Conservation (phyloP, 2,329 filamentous ascomycete genomes). For the Cytospora leucostoma region DNA sequence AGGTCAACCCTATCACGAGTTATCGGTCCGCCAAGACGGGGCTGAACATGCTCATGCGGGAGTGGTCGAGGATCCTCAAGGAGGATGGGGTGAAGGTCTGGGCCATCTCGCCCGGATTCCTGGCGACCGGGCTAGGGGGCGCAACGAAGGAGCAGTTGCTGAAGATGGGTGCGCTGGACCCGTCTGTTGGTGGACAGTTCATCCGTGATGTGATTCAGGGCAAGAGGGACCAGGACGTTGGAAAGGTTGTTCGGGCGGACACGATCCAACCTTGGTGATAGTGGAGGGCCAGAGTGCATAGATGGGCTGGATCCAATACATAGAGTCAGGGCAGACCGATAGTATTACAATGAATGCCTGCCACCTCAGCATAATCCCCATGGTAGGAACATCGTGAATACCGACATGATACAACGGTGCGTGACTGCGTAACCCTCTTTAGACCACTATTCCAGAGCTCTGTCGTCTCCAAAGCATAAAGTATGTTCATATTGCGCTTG, state of each 20-base stretch:
- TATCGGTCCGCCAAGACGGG: conserved; percentile 48
- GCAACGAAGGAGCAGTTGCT: conserved; percentile 36
- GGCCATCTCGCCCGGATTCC: conserved; percentile 22
- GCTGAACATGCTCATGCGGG: conserved; percentile 51
- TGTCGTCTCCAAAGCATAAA: background rate
- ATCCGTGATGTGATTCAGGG: conserved; percentile 38
- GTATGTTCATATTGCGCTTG: background rate
- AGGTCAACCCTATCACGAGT: conserved; percentile 30
- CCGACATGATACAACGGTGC: background rate
- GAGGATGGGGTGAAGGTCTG: conserved; percentile 48
- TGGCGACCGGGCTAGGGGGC: conserved; percentile 19
- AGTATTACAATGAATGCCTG: background rate
- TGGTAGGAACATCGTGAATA: background rate
- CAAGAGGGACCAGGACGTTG: conserved; percentile 21
- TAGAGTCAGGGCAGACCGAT: background rate
- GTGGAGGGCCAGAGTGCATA: no score
- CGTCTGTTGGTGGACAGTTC: conserved; percentile 41
- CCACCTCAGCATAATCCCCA: background rate
- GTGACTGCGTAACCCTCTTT: background rate
- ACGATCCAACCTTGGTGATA: conserved; percentile 17
- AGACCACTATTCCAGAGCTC: background rate
- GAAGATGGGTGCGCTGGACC: conserved; percentile 40
- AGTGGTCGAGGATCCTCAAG: conserved; percentile 44
- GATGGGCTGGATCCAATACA: background rate
- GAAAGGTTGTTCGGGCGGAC: conserved; percentile 16